Percentiles rank a stretch among this genome's conserved stretches.
Evolutionary conservation across 2,329 filamentous ascomycete species (phyloP).

Genomic region (Claviceps purpurea): DNA sequence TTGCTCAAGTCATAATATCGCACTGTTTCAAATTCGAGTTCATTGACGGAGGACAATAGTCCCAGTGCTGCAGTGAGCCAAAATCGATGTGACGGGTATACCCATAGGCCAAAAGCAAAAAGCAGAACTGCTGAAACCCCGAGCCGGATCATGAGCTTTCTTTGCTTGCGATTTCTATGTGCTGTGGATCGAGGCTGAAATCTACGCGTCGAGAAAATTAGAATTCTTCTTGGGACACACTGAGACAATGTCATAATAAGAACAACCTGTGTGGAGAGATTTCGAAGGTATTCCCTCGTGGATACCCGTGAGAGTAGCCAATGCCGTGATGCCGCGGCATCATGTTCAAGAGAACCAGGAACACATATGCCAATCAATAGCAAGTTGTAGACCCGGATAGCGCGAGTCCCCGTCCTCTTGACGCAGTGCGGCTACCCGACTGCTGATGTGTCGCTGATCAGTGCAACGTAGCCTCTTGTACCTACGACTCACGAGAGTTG

Average conservation of each 20-base stretch:
- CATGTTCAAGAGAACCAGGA: conserved; percentile 40
- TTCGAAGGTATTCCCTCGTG: conserved; percentile 64
- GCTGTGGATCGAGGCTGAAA: conserved; percentile 76
- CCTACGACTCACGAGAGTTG: background rate
- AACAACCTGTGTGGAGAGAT: conserved; percentile 73
- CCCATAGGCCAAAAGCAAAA: conserved; percentile 57
- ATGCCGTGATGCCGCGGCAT: conserved; percentile 70
- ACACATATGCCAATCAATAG: conserved; percentile 15
- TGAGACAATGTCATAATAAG: background rate
- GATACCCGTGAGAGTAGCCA: conserved; percentile 76
- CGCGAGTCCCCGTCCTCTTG: background rate
- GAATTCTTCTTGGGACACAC: background rate
- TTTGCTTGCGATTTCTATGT: conserved; percentile 56
- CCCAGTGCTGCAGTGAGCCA: conserved; percentile 55
- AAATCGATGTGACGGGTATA: conserved; percentile 53
- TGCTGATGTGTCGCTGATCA: background rate
- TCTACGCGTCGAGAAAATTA: conserved; percentile 9
- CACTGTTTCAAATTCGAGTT: conserved; percentile 80
- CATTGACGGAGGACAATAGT: conserved; percentile 51
- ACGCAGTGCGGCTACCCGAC: background rate
- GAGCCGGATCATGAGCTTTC: conserved; percentile 58
- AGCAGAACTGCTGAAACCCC: conserved; percentile 44
- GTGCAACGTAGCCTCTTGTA: background rate
- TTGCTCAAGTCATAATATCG: conserved; percentile 93
- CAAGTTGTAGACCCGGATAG: background rate